Conservation (phyloP, 139 green algal genomes). For the Spirogloea muscicola region DNA sequence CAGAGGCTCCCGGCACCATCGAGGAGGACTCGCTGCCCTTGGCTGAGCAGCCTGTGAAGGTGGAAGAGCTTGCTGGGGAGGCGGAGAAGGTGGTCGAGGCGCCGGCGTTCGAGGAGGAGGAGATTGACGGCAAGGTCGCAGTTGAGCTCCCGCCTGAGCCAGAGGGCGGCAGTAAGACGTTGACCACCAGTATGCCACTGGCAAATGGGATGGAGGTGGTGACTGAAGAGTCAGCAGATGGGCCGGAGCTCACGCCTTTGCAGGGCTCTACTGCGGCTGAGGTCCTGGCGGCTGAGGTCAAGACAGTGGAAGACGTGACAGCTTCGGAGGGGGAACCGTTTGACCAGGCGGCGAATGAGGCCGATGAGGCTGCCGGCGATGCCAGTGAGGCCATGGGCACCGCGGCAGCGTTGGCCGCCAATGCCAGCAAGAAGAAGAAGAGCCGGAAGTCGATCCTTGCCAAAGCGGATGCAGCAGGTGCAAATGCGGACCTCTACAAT, state of each 20-base stretch:
- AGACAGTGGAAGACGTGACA: not conserved
- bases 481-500: conserved; percentile 4
- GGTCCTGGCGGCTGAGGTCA: too few relatives aligned
- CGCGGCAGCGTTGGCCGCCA: not conserved
- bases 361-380: not conserved
- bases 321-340: not conserved
- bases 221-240: not conserved
- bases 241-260: too few relatives aligned
- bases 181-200: too few relatives aligned
- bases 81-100: too few relatives aligned
- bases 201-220: too few relatives aligned
- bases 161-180: too few relatives aligned
- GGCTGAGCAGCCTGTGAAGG: too few relatives aligned
- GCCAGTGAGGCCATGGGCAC: not conserved
- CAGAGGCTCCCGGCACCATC: not conserved
- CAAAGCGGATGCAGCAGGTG: conserved; percentile 10
- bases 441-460: conserved; percentile 22
- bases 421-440: conserved; percentile 19
- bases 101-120: too few relatives aligned
- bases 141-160: too few relatives aligned
- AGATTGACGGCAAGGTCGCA: too few relatives aligned
- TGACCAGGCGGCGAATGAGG: not conserved
- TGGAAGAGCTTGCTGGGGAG: too few relatives aligned
- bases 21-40: not conserved
- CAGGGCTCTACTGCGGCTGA: too few relatives aligned